phyloP scores from a whole-genome alignment of 1,139 yeast species.

The Ogataea hybrid region DNA sequence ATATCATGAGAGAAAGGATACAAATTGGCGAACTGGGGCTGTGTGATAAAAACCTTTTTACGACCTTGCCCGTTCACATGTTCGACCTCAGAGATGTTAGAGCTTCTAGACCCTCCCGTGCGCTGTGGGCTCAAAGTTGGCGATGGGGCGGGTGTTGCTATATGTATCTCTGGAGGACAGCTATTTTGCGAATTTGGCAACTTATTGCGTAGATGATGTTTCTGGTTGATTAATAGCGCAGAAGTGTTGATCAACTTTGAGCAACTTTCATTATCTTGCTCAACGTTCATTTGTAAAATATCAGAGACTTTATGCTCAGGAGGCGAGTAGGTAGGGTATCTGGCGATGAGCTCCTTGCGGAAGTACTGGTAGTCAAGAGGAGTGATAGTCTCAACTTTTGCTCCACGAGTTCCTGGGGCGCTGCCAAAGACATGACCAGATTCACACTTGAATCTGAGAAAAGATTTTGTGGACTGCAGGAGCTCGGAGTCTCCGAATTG shows the following conservation, averaged over 20 bases:
- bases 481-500: slow-evolving; percentile 61
- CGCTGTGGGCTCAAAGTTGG: slow-evolving; percentile 65
- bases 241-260: slow-evolving; percentile 49
- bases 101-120: slow-evolving; percentile 32
- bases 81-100: slow-evolving; percentile 29
- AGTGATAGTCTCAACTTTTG: slow-evolving; percentile 35
- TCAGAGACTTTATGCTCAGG: slow-evolving; percentile 45
- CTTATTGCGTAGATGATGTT: slow-evolving; percentile 25
- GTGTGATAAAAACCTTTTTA: slow-evolving; percentile 74
- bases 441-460: slow-evolving; percentile 36
- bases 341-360: slow-evolving; percentile 67
- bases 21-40: slow-evolving; percentile 75
- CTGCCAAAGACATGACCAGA: slow-evolving; percentile 8
- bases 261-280: slow-evolving; percentile 18
- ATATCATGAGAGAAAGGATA: slow-evolving; percentile 53
- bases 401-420: slow-evolving; percentile 37
- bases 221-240: slow-evolving; percentile 29
- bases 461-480: slow-evolving; percentile 47
- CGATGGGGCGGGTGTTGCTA: slow-evolving; percentile 89
- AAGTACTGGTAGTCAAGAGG: slow-evolving; percentile 81
- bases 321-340: slow-evolving; percentile 70
- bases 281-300: slow-evolving; percentile 44
- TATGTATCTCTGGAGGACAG: slow-evolving; percentile 49
- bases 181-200: slow-evolving; percentile 38
- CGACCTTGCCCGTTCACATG: slow-evolving; percentile 59